Conservation (phyloP, 805 yeast species). For the Kuraishia floccosa region DNA sequence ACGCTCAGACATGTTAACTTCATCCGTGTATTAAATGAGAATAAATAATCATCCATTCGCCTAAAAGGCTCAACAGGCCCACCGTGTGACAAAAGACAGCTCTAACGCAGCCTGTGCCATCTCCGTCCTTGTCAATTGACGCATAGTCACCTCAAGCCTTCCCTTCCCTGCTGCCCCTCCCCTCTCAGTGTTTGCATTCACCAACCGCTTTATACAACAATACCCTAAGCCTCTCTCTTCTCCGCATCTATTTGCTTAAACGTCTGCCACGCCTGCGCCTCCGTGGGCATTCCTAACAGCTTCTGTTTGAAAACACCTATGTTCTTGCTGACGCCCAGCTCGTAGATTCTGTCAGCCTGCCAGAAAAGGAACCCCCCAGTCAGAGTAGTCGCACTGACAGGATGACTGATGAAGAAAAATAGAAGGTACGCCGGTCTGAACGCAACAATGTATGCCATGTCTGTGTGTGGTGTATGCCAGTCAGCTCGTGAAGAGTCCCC, state of each 20-base stretch:
- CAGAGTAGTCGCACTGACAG: slow-evolving; percentile 21
- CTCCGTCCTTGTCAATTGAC: too few species aligned
- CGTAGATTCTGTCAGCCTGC: slow-evolving; percentile 22
- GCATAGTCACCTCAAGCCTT: too few species aligned
- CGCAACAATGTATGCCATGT: slow-evolving; percentile 12
- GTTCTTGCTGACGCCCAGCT: slow-evolving; percentile 17
- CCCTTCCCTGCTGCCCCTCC: too few species aligned
- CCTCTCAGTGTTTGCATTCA: too few species aligned
- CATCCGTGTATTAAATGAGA: too few species aligned
- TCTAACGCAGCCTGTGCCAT: too few species aligned
- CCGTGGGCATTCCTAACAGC: slow-evolving; percentile 21
- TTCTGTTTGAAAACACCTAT: slow-evolving; percentile 15
- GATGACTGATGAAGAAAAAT: slow-evolving; percentile 23
- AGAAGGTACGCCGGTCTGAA: slow-evolving; percentile 24
- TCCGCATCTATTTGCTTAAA: slow-evolving; percentile 19
- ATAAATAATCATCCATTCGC: too few species aligned
- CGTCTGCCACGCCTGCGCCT: slow-evolving; percentile 13
- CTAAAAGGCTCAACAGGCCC: too few species aligned
- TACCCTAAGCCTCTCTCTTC: slow-evolving; percentile 13
- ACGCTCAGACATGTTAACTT: too few species aligned
- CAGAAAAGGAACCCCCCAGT: slow-evolving; percentile 20
- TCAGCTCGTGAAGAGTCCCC: too few species aligned
- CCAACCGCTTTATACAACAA: too few species aligned
- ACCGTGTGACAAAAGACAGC: too few species aligned
- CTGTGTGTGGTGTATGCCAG: neutral